A percentile compares a stretch with the other conserved stretches of the same genome.
phyloP scores from a whole-genome alignment of 75 land plant species.

The Cupressus sempervirens region DNA sequence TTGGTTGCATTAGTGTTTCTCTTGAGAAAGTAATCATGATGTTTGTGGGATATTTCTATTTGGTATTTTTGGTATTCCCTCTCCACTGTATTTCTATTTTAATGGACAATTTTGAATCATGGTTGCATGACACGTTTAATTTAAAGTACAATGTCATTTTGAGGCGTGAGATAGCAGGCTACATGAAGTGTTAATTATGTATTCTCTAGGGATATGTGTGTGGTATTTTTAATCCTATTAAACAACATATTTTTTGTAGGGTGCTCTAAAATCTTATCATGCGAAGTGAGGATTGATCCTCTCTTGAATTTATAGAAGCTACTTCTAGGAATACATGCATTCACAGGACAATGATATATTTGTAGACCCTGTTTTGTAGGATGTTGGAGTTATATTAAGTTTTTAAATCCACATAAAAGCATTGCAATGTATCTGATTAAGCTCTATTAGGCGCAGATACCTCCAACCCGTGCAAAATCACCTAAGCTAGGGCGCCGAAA shows the following conservation, averaged over 20 bases:
- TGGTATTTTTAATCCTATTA: not conserved
- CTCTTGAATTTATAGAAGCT: not conserved
- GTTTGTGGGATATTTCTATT: not conserved
- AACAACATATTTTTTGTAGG: not conserved
- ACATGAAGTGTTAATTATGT: not conserved
- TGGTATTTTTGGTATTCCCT: not conserved
- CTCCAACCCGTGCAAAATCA: constrained; percentile 78
- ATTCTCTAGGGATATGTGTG: not conserved
- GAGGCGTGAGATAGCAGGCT: not conserved
- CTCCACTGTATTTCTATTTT: not conserved
- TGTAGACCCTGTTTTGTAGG: not conserved
- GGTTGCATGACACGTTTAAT: too few relatives aligned
- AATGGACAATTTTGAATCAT: not conserved
- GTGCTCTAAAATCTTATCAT: not conserved
- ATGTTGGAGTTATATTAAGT: not conserved
- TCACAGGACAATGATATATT: not conserved
- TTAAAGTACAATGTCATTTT: not conserved
- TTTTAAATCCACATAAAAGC: not conserved
- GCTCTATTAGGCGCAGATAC: constrained; percentile 32
- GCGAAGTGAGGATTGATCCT: not conserved
- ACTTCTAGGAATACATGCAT: not conserved
- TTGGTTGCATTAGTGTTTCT: not conserved
- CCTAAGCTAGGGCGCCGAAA: constrained; percentile 76
- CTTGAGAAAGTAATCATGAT: not conserved
- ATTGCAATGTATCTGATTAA: constrained; percentile 7